A percentile compares a stretch with the other conserved stretches of the same genome.
Evolutionary conservation across 768 basidiomycete species (phyloP).

Genomic region (Neoboletus magnificus): DNA sequence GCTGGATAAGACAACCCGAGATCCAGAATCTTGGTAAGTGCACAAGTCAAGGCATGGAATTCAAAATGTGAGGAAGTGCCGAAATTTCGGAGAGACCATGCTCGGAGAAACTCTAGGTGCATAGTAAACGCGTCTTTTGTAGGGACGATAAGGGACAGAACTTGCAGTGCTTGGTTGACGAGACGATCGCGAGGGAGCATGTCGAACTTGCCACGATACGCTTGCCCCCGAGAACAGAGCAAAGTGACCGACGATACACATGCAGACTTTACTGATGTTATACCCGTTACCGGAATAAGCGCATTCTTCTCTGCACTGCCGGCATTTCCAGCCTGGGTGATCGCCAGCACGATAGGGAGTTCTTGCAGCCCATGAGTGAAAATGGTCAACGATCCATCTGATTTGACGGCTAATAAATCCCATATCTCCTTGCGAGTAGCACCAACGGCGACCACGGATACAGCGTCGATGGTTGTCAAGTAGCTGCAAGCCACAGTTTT

Average conservation of each 20-base stretch:
- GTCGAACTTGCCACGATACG: conserved; percentile 48
- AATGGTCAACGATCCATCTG: conserved; percentile 51
- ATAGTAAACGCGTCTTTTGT: conserved; percentile 52
- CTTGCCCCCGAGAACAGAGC: conserved; percentile 49
- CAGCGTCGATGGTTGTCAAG: conserved; percentile 40
- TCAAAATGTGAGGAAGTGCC: conserved; percentile 46
- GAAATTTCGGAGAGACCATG: conserved; percentile 51
- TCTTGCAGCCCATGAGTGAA: conserved; percentile 59
- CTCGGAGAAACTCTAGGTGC: conserved; percentile 52
- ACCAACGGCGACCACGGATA: conserved; percentile 55
- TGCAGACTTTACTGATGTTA: conserved; percentile 47
- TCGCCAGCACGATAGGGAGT: conserved; percentile 36
- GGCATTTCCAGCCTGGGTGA: conserved; percentile 9
- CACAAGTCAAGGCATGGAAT: conserved; percentile 53
- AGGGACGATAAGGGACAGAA: conserved; percentile 61
- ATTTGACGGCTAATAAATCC: conserved; percentile 68
- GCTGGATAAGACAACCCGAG: conserved; percentile 29
- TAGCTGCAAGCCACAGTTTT: conserved; percentile 40
- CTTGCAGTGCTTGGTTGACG: conserved; percentile 55
- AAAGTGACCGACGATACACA: conserved; percentile 52
- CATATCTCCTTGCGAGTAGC: conserved; percentile 60
- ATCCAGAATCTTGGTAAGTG: conserved; percentile 49
- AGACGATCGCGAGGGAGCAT: conserved; percentile 54
- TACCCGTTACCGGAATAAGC: conserved; percentile 21
- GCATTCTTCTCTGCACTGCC: not conserved